These are phyloP conservation scores for Penicillium sclerotiorum DNA, from an alignment of 2,329 filamentous ascomycete genomes.

Conservation along the genomic window DNA sequence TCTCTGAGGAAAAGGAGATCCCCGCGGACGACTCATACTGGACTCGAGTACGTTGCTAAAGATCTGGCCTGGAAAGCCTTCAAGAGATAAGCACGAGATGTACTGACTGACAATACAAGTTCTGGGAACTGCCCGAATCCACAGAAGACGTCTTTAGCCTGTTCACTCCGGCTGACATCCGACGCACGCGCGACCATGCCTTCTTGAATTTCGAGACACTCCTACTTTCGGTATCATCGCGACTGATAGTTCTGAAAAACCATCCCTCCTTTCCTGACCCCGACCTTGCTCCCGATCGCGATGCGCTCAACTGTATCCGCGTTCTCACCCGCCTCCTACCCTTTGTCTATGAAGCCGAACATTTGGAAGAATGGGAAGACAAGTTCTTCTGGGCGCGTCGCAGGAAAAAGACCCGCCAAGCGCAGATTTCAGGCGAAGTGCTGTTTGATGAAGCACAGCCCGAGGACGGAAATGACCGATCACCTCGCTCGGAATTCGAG, in stretches of 20 bases:
- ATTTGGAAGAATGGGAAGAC: constrained; percentile 82
- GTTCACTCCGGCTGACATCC: constrained; percentile 86
- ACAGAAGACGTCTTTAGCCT: constrained; percentile 96
- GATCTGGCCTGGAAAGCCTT: too few species aligned
- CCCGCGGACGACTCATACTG: constrained; percentile 88
- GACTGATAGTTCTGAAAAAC: constrained; percentile 78
- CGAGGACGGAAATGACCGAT: constrained; percentile 54
- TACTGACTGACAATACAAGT: constrained; percentile 56
- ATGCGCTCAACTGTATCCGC: constrained; percentile 94
- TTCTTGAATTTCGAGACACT: constrained; percentile 89
- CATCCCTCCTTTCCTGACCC: constrained; percentile 88
- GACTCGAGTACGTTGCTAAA: constrained; percentile 70
- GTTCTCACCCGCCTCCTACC: constrained; percentile 87
- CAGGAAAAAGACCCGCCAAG: constrained; percentile 69
- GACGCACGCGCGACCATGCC: constrained; percentile 80
- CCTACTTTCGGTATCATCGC: constrained; percentile 78
- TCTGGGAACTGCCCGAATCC: constrained; percentile 96
- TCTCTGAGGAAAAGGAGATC: constrained; percentile 90
- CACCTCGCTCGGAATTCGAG: constrained; percentile 63
- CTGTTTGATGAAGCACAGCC: constrained; percentile 77
- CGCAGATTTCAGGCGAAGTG: constrained; percentile 70
- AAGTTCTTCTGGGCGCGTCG: constrained; percentile 87
- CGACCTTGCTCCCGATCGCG: constrained; percentile 77
- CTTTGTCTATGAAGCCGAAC: constrained; percentile 87
- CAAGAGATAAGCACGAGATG: neutral